Conservation (phyloP, 257 asterid species). For the Rauvolfia tetraphylla region DNA sequence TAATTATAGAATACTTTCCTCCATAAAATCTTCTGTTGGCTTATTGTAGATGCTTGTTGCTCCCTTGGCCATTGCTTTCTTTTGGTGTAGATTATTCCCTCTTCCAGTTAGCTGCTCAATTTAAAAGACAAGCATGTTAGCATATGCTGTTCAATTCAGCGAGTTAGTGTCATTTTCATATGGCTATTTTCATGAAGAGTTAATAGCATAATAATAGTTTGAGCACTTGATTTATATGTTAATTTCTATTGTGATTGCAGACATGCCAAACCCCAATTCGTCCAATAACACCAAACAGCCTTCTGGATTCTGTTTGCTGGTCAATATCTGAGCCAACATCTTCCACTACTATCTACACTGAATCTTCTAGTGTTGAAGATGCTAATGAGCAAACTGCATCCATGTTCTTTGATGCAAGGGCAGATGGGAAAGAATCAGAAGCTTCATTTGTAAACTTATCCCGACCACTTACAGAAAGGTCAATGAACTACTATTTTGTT, state of each 20-base stretch:
- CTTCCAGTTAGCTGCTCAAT: background rate
- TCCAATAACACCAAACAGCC: conserved; percentile 75
- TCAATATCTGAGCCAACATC: conserved; percentile 80
- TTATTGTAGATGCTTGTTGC: background rate
- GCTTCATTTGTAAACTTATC: conserved; percentile 73
- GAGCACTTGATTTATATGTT: background rate
- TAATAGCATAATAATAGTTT: background rate
- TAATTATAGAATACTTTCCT: background rate
- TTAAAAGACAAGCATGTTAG: background rate
- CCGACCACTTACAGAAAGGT: conserved; percentile 90
- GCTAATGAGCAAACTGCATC: conserved; percentile 44
- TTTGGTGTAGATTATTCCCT: background rate
- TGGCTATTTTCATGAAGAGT: background rate
- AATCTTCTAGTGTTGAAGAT: conserved; percentile 57
- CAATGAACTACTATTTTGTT: conserved; percentile 4
- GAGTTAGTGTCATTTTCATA: background rate
- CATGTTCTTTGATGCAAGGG: conserved; percentile 57
- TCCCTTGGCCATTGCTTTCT: background rate
- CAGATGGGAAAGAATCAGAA: conserved; percentile 61
- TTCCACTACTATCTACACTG: conserved; percentile 67
- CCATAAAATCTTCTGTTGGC: no score
- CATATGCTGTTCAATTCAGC: background rate
- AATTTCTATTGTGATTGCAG: conserved; percentile 35
- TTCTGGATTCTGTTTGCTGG: conserved; percentile 96
- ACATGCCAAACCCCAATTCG: conserved; percentile 80